These are phyloP conservation scores for Alloteropsis semialata DNA, from an alignment of 176 grass and related monocot species.

Conservation along the genomic window DNA sequence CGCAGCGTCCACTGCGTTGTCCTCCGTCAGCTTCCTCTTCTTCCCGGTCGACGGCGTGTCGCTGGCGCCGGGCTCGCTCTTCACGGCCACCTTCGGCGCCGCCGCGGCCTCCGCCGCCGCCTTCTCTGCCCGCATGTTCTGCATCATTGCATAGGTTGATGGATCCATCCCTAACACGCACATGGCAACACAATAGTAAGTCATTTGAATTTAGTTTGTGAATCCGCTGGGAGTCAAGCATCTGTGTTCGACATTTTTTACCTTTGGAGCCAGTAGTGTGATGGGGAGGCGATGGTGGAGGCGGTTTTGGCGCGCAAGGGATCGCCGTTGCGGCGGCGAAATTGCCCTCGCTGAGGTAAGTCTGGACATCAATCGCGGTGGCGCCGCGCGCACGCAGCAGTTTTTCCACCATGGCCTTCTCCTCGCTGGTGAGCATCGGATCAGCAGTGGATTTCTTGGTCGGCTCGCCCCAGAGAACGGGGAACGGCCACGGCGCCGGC, in stretches of 20 bases:
- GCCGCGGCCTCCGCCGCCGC: not conserved
- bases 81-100: not conserved
- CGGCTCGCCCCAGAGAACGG: conserved; percentile 22
- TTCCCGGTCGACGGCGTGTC: not conserved
- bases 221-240: not conserved
- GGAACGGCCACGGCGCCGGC: conserved; percentile 7
- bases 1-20: not conserved
- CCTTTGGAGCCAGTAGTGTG: not conserved
- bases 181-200: not conserved
- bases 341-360: not conserved
- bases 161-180: not conserved
- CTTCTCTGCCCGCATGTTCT: not conserved
- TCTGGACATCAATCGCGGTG: not conserved
- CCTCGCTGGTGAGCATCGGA: not conserved
- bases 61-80: not conserved
- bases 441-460: not conserved
- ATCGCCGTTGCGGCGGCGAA: not conserved
- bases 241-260: not conserved
- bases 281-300: not conserved
- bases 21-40: conserved; percentile 5
- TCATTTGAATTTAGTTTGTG: not conserved
- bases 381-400: not conserved
- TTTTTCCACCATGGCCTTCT: not conserved
- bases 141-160: not conserved
- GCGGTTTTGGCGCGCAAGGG: not conserved